Conservation (phyloP, 1,284 basidiomycete genomes). For the Fomitopsis schrenkii region DNA sequence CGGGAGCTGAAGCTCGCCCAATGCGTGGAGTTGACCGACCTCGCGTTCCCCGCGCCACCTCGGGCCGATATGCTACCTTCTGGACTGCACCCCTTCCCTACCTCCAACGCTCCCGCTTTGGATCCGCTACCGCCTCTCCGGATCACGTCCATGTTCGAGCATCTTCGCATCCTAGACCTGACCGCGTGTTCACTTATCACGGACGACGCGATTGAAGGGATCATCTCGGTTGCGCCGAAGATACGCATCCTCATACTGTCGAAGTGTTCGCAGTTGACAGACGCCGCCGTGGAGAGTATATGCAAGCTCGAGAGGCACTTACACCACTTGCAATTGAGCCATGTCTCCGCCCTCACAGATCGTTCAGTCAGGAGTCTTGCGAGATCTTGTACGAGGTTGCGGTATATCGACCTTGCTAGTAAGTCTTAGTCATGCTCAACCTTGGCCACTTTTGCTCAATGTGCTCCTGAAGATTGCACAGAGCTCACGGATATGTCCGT, state of each 20-base stretch:
- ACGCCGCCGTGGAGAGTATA: constrained; percentile 82
- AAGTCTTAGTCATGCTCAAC: constrained; percentile 28
- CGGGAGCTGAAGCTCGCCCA: constrained; percentile 89
- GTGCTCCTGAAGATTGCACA: constrained; percentile 62
- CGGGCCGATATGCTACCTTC: constrained; percentile 33
- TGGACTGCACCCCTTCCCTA: constrained; percentile 46
- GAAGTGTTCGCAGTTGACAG: constrained; percentile 87
- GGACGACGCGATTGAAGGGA: constrained; percentile 88
- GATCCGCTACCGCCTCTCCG: constrained; percentile 60
- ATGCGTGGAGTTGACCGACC: constrained; percentile 77
- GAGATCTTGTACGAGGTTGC: constrained; percentile 84
- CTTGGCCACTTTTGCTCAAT: constrained; percentile 4
- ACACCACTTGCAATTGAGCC: constrained; percentile 95
- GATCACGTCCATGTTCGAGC: constrained; percentile 63
- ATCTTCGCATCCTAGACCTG: constrained; percentile 86
- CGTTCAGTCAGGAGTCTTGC: constrained; percentile 83
- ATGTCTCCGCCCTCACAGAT: constrained; percentile 88
- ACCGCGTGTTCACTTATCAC: constrained; percentile 82
- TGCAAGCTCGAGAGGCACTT: constrained; percentile 87
- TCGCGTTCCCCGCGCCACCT: constrained; percentile 78
- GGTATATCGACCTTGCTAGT: constrained; percentile 98
- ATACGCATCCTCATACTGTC: constrained; percentile 92
- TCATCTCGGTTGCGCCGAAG: constrained; percentile 84
- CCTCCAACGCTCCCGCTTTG: constrained; percentile 16
- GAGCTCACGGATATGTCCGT: constrained; percentile 92